phyloP scores from a whole-genome alignment of 352 stramenopile genomes.

The Thalassiosira sp. region DNA sequence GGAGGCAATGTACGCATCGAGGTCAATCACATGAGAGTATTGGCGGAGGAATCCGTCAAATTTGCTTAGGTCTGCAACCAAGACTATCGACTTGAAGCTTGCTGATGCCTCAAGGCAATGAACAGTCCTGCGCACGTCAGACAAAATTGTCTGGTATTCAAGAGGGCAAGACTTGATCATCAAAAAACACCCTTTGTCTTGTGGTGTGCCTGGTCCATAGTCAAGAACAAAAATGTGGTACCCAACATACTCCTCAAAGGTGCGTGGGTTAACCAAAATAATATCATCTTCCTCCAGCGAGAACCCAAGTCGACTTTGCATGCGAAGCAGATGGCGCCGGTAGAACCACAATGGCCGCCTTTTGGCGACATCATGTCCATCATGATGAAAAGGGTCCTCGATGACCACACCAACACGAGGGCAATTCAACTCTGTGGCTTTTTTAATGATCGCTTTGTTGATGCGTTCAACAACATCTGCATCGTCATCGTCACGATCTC shows the following conservation, averaged over 20 bases:
- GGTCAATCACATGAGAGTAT: slow-evolving; percentile 1
- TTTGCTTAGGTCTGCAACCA: slow-evolving; percentile 14
- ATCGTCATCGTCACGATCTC: slow-evolving; percentile 2
- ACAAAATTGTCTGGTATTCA: slow-evolving; percentile 14
- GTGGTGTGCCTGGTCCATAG: not conserved
- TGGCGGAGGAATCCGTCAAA: slow-evolving; percentile 16
- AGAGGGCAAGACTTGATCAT: slow-evolving; percentile 18
- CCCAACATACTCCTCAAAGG: slow-evolving; percentile 8
- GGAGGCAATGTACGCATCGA: not conserved
- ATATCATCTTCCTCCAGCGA: slow-evolving; percentile 8
- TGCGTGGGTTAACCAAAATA: not conserved
- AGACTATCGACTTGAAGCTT: slow-evolving; percentile 11
- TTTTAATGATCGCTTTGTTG: not conserved
- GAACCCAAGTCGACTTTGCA: not conserved
- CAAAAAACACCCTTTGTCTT: slow-evolving; percentile 10
- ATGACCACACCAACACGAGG: not conserved
- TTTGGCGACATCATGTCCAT: not conserved
- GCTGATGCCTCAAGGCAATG: slow-evolving; percentile 3
- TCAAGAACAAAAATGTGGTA: slow-evolving; percentile 13
- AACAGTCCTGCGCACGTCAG: slow-evolving; percentile 7
- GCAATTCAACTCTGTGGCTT: not conserved
- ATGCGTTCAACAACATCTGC: not conserved
- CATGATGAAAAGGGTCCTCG: slow-evolving; percentile 13
- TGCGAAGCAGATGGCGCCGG: slow-evolving; percentile 1
- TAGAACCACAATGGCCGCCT: slow-evolving; percentile 18